phyloP scores from a whole-genome alignment of 2,329 filamentous ascomycete species.

The Lasiodiplodia theobromae region DNA sequence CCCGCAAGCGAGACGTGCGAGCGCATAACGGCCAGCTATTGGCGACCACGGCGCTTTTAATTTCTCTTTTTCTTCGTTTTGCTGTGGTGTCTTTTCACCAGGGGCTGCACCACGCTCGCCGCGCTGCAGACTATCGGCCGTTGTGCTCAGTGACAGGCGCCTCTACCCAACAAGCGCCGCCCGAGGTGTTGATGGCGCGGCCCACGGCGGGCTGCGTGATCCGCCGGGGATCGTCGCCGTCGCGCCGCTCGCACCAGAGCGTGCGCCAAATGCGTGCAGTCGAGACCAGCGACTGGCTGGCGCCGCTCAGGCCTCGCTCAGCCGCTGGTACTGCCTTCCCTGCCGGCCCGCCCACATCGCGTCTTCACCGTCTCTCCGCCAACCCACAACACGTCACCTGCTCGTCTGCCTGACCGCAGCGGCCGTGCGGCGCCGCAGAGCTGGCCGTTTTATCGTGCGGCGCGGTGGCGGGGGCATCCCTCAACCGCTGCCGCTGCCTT shows the following conservation, averaged over 20 bases:
- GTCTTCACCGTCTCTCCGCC: constrained; percentile 23
- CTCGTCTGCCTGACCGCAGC: background rate
- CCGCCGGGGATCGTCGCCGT: constrained; percentile 19
- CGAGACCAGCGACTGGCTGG: constrained; percentile 15
- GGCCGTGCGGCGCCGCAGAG: constrained; percentile 6
- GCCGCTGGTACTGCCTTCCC: constrained; percentile 1
- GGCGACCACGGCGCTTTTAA: constrained; percentile 23
- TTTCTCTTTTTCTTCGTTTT: constrained; percentile 18
- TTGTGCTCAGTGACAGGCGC: background rate
- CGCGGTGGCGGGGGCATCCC: constrained; percentile 2
- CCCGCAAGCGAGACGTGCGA: background rate
- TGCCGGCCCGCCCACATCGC: background rate
- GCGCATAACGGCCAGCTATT: constrained; percentile 27
- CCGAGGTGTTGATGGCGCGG: constrained; percentile 1
- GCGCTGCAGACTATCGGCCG: constrained; percentile 14
- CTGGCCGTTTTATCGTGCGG: background rate
- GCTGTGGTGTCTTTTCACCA: background rate
- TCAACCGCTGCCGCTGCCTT: constrained; percentile 1
- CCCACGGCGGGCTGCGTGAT: constrained; percentile 19
- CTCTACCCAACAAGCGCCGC: background rate
- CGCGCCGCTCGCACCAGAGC: constrained; percentile 1
- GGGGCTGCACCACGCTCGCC: constrained; percentile 12
- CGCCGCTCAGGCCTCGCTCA: constrained; percentile 5
- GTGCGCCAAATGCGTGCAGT: background rate
- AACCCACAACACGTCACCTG: constrained; percentile 26